A percentile compares a stretch with the other conserved stretches of the same genome.
Conservation (phyloP, 352 stramenopile genomes). For the Globisporangium ultimum region DNA sequence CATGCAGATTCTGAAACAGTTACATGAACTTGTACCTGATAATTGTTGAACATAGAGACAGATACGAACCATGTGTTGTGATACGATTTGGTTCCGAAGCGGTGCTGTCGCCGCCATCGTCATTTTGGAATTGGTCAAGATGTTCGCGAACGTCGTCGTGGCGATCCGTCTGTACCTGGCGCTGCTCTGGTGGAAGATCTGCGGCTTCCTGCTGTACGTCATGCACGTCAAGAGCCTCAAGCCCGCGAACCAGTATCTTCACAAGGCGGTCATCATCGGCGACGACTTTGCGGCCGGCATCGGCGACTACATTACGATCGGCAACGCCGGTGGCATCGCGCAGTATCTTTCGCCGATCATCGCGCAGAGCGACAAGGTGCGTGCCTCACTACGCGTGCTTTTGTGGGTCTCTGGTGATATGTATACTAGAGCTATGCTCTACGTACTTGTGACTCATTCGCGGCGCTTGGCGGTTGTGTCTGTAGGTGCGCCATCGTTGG, state of each 20-base stretch:
- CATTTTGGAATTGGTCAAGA: neutral
- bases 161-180: conserved; percentile 48
- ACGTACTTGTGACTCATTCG: neutral
- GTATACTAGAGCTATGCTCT: neutral
- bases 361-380: conserved; percentile 54
- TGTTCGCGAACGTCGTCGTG: conserved; percentile 23
- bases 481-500: conserved; percentile 75
- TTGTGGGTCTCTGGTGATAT: neutral
- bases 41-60: no score
- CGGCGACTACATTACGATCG: conserved; percentile 74
- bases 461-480: neutral
- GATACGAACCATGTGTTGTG: no score
- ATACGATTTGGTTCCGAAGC: no score
- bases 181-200: conserved; percentile 71
- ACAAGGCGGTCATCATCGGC: conserved; percentile 83
- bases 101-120: no score
- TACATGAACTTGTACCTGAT: no score
- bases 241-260: conserved; percentile 58
- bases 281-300: conserved; percentile 82
- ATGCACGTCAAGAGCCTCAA: conserved; percentile 45
- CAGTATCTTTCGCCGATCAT: conserved; percentile 53
- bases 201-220: conserved; percentile 41
- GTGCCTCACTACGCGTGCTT: neutral
- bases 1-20: neutral
- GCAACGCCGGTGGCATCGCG: conserved; percentile 40